phyloP scores from a whole-genome alignment of 495 filamentous ascomycete species.

The Astrocystis sublimbata region DNA sequence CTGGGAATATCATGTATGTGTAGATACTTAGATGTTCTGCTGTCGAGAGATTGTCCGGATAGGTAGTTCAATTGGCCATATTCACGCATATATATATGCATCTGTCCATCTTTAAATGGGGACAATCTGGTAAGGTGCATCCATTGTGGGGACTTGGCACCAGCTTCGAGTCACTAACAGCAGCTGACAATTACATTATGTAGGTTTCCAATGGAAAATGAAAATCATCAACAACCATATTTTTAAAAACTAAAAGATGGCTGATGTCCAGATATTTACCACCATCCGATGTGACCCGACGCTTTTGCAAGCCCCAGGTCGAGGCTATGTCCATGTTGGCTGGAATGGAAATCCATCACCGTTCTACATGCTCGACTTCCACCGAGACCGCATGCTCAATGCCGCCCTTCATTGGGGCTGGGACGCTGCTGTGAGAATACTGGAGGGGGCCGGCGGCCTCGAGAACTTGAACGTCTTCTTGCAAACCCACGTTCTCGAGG shows the following conservation, averaged over 20 bases:
- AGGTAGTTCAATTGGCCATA: too few species aligned
- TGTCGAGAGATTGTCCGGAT: too few species aligned
- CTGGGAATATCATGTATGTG: too few species aligned
- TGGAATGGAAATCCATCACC: slow-evolving; percentile 57
- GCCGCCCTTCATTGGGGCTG: slow-evolving; percentile 72
- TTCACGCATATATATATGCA: too few species aligned
- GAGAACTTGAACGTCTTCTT: slow-evolving; percentile 30
- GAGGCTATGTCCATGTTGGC: slow-evolving; percentile 35
- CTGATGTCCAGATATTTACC: slow-evolving; percentile 63
- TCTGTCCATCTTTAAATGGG: too few species aligned
- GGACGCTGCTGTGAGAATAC: slow-evolving; percentile 42
- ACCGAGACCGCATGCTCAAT: slow-evolving; percentile 74
- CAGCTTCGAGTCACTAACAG: too few species aligned
- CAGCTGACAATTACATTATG: too few species aligned
- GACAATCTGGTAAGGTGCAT: too few species aligned
- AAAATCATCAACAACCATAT: neutral
- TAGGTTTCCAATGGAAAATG: too few species aligned
- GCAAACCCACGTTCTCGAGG: slow-evolving; percentile 15
- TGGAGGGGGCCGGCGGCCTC: slow-evolving; percentile 49
- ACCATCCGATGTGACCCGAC: slow-evolving; percentile 74
- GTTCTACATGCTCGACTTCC: slow-evolving; percentile 82
- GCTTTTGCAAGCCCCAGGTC: slow-evolving; percentile 46
- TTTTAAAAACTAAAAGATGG: slow-evolving; percentile 13
- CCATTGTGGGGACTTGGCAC: too few species aligned
- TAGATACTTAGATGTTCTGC: too few species aligned